These are phyloP conservation scores for Aspergillus jensenii DNA, from an alignment of 2,329 filamentous ascomycete genomes.

Conservation along the genomic window DNA sequence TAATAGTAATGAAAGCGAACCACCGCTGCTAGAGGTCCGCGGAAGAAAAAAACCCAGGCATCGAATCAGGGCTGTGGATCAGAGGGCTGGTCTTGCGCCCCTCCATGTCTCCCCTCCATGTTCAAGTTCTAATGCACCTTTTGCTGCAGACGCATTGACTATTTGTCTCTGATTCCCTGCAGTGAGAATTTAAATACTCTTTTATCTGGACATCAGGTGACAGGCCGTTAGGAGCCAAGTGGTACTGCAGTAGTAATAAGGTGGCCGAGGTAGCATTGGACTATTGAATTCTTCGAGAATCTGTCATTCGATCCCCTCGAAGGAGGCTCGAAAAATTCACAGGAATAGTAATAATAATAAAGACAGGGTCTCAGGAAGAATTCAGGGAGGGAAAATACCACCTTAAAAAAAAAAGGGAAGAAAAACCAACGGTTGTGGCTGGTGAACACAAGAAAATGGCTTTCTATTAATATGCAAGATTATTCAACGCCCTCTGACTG, in stretches of 20 bases:
- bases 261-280: not conserved
- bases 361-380: not conserved
- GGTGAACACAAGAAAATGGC: conserved; percentile 13
- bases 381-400: not conserved
- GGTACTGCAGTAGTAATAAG: not conserved
- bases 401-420: not conserved
- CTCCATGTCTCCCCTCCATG: conserved; percentile 19
- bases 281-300: not conserved
- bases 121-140: conserved; percentile 14
- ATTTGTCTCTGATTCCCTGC: conserved; percentile 10
- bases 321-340: not conserved
- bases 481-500: conserved; percentile 11
- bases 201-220: conserved; percentile 1
- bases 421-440: conserved; percentile 16
- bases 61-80: not conserved
- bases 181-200: not conserved
- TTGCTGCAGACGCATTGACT: conserved; percentile 21
- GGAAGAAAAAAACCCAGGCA: not conserved
- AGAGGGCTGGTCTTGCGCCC: not conserved
- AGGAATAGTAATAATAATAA: not conserved
- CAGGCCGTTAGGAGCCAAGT: not conserved
- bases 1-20: not conserved
- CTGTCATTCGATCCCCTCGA: not conserved
- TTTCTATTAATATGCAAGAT: conserved; percentile 12
- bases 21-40: not conserved